These are phyloP conservation scores for Kurtzmaniella cleridarum DNA, from an alignment of 805 yeast species.

Conservation along the genomic window DNA sequence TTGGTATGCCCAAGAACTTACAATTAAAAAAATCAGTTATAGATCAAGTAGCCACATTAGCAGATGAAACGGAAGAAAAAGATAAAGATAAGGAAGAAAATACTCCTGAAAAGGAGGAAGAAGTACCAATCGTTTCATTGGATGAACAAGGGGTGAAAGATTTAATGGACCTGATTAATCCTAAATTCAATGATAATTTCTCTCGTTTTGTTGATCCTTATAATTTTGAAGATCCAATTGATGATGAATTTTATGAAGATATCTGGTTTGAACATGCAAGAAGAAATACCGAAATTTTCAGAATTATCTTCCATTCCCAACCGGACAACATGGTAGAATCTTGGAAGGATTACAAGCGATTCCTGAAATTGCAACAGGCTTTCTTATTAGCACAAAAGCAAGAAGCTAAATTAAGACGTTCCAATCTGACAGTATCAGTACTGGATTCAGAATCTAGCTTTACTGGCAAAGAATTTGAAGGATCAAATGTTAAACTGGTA, in stretches of 20 bases:
- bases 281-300: constrained; percentile 73
- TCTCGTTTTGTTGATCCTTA: constrained; percentile 75
- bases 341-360: constrained; percentile 85
- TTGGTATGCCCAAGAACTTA: constrained; percentile 18
- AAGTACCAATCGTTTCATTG: constrained; percentile 39
- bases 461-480: constrained; percentile 4
- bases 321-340: constrained; percentile 89
- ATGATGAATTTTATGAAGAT: constrained; percentile 77
- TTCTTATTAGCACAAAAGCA: constrained; percentile 40
- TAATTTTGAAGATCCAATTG: constrained; percentile 80
- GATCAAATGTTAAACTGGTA: background rate
- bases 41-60: constrained; percentile 5
- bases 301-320: constrained; percentile 86
- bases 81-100: background rate
- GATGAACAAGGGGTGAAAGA: constrained; percentile 39
- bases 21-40: constrained; percentile 7
- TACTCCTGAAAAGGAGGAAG: constrained; percentile 9
- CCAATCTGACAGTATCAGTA: constrained; percentile 4
- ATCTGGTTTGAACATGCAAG: constrained; percentile 79
- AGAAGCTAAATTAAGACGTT: constrained; percentile 25
- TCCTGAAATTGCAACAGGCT: constrained; percentile 53
- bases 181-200: constrained; percentile 31
- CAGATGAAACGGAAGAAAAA: background rate
- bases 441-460: constrained; percentile 10
- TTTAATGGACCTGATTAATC: constrained; percentile 31